Evolutionary conservation across 371 early-diverging fungal genomes (phyloP), one percentile per base, ranked within the genome.

Genomic region (Rhizopus delemar): DNA sequence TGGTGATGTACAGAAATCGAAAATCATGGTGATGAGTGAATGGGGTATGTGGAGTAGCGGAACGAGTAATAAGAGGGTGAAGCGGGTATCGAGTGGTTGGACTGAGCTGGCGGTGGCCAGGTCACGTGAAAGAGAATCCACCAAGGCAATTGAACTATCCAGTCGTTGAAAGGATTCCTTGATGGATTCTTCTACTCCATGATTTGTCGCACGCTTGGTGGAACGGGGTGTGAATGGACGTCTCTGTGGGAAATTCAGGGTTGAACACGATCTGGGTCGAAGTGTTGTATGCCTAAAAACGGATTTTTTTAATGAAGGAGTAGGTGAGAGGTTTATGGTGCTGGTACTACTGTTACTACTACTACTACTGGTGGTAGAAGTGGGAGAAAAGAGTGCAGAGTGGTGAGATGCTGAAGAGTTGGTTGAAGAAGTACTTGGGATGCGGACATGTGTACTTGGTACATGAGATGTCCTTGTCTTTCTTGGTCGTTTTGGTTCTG

Each of bases 41-140:
- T 73, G 73, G 5, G 77, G 74, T 43, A 77, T 69, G 57, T 73
- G 74, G 41, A 74, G 56, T 32, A 73, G 57, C 35, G 73, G 77
- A 4, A 77, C 50, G 5, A 73, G 46, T 16, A 77, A 35, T 7
- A 77, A 53, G 2, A 70, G 35, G 1, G 68, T 69, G 3, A 68
- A 38, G 31, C 63, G 55, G 41, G 39, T 59, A 15, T 57, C 43
- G 32, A 51, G 12, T 46, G 51, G 58, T 36, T 29, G 33, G 56
- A 15, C n/a, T 66, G 5, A 39, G 38, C 29, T 38, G 11, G 57
- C 36, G 43, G 55, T 46, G 35, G 73, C 80, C 41, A 79, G 49
- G 38, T 79, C 80, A 54, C 75, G 74, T 28, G 80, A 76, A 13
- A 79, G 65, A 0, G 76, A 79, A 33, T 79, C 80, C 1, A 79